Conservation (phyloP, 2,329 filamentous ascomycete genomes). For the Neurospora sp. region DNA sequence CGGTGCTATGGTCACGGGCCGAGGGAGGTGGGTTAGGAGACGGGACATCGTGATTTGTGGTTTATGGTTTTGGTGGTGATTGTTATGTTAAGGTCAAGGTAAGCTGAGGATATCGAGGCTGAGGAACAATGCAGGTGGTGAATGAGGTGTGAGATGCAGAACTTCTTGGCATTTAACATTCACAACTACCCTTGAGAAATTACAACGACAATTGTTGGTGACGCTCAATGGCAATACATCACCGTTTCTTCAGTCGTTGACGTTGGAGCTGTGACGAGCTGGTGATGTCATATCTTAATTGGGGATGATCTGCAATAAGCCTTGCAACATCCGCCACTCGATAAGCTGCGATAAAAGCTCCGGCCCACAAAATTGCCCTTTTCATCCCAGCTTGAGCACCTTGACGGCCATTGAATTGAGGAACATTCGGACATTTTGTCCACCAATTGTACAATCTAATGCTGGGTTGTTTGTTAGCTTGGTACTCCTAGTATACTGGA, state of each 20-base stretch:
- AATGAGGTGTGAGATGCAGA: not conserved
- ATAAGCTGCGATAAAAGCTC: not conserved
- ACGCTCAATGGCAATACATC: not conserved
- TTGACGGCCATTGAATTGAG: not conserved
- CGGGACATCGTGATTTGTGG: not conserved
- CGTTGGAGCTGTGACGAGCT: not conserved
- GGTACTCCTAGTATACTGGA: no score
- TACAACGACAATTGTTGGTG: not conserved
- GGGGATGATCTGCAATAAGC: not conserved
- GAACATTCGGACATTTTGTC: not conserved
- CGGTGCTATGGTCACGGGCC: not conserved
- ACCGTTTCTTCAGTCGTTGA: not conserved
- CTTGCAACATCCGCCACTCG: not conserved
- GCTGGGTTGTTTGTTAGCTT: no score
- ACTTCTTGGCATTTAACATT: not conserved
- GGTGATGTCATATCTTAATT: not conserved
- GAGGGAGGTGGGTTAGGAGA: not conserved
- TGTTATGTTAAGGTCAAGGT: no score
- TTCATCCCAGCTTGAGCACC: not conserved
- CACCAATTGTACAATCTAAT: not conserved
- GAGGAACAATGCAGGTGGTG: not conserved
- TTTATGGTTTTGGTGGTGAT: not conserved
- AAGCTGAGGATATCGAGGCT: not conserved
- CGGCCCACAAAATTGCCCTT: not conserved
- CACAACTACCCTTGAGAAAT: not conserved